A percentile compares a stretch with the other conserved stretches of the same genome.
These are phyloP conservation scores for Gossypium mustelinum DNA, from an alignment of 345 rosid genomes.

Conservation along the genomic window DNA sequence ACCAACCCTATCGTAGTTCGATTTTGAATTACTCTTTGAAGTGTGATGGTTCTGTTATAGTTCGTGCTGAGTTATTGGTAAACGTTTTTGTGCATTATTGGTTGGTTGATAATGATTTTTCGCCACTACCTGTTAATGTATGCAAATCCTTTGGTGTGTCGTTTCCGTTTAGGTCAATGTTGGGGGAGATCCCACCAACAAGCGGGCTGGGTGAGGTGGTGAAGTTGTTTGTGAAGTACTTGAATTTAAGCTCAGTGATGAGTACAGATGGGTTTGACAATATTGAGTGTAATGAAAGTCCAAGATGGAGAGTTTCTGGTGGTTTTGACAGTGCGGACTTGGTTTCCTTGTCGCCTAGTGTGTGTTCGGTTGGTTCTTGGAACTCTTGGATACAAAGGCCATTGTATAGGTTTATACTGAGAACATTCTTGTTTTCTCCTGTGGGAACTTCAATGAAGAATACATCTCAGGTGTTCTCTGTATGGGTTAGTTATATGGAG, in stretches of 20 bases:
- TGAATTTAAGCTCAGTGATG: conserved; percentile 57
- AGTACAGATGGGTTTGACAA: conserved; percentile 34
- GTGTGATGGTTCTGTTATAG: conserved; percentile 53
- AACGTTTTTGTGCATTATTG: conserved; percentile 66
- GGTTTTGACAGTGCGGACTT: conserved; percentile 32
- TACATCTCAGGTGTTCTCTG: conserved; percentile 73
- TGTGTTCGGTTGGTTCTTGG: conserved; percentile 52
- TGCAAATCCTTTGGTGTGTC: conserved; percentile 70
- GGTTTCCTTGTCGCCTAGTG: conserved; percentile 29
- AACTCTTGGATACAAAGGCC: conserved; percentile 72
- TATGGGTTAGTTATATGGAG: conserved; percentile 76
- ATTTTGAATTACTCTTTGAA: conserved; percentile 62
- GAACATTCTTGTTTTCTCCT: conserved; percentile 80
- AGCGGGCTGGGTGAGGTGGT: conserved; percentile 72
- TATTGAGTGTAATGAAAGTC: conserved; percentile 35
- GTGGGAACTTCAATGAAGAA: conserved; percentile 68
- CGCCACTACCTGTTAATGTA: conserved; percentile 49
- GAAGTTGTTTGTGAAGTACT: conserved; percentile 75
- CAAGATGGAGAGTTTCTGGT: conserved; percentile 41
- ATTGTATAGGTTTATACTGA: conserved; percentile 64
- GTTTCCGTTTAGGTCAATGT: conserved; percentile 41
- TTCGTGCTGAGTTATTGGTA: conserved; percentile 75
- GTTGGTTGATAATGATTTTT: conserved; percentile 90
- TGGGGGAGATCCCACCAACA: conserved; percentile 65
- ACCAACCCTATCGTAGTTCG: conserved; percentile 73